A percentile compares a stretch with the other conserved stretches of the same genome.
Evolutionary conservation across 1,284 basidiomycete species (phyloP).

Genomic region (Lentinula novae-zelandiae): DNA sequence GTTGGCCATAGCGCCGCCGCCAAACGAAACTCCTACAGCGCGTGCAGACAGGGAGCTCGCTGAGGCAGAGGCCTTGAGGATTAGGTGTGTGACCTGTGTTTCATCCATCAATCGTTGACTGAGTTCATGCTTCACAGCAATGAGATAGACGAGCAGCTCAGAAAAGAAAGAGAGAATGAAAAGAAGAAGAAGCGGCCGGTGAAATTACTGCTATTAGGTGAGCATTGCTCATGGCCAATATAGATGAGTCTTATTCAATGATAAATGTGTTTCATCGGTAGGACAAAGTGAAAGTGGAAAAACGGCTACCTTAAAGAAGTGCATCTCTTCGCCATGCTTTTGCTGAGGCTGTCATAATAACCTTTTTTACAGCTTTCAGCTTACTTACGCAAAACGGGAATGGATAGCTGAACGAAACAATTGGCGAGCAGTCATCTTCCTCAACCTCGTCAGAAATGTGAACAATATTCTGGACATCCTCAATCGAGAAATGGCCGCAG

Average conservation of each 20-base stretch:
- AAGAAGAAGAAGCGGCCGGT: constrained; percentile 57
- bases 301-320: constrained; percentile 37
- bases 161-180: constrained; percentile 45
- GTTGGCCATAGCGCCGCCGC: constrained; percentile 52
- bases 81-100: constrained; percentile 19
- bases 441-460: constrained; percentile 68
- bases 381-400: constrained; percentile 60
- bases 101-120: neutral
- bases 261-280: constrained; percentile 12
- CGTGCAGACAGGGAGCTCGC: constrained; percentile 46
- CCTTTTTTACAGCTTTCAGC: constrained; percentile 56
- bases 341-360: neutral
- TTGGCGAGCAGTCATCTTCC: constrained; percentile 72
- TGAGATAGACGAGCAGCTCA: constrained; percentile 65
- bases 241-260: neutral
- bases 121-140: constrained; percentile 38
- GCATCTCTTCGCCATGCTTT: neutral
- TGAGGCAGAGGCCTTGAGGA: constrained; percentile 56
- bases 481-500: constrained; percentile 46
- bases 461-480: constrained; percentile 55
- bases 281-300: constrained; percentile 72
- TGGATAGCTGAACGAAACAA: constrained; percentile 66
- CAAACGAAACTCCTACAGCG: constrained; percentile 51
- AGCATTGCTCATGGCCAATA: constrained; percentile 14
- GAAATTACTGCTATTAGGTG: constrained; percentile 57